These are phyloP conservation scores for Solanum piurae DNA, from an alignment of 257 asterid species.

Conservation along the genomic window DNA sequence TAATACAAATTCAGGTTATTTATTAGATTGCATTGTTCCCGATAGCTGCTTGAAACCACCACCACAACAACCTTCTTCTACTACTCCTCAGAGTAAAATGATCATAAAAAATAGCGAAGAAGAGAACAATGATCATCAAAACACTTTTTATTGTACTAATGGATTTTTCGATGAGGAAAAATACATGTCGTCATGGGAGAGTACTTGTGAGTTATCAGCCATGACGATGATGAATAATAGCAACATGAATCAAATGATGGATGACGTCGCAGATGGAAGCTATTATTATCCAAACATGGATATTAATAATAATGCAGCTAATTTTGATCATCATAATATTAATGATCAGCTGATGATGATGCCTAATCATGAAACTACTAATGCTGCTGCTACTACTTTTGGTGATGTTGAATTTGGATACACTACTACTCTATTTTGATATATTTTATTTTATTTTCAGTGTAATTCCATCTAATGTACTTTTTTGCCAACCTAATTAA, in stretches of 20 bases:
- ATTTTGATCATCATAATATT: not conserved
- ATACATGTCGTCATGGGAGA: constrained; percentile 25
- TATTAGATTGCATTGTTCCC: constrained; percentile 84
- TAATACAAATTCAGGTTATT: constrained; percentile 50
- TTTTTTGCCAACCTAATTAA: not conserved
- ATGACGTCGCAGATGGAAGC: not conserved
- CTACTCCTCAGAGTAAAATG: not conserved
- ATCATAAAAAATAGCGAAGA: not conserved
- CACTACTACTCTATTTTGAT: constrained; percentile 34
- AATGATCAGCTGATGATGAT: constrained; percentile 11
- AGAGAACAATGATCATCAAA: not conserved
- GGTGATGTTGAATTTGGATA: constrained; percentile 46
- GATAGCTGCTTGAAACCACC: constrained; percentile 59
- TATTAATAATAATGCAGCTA: not conserved
- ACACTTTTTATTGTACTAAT: not conserved
- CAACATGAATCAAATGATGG: not conserved
- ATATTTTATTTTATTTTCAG: not conserved
- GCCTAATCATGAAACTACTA: not conserved
- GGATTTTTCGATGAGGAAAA: constrained; percentile 29
- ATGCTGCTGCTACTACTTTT: constrained; percentile 9
- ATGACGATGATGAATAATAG: constrained; percentile 28
- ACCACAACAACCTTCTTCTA: constrained; percentile 19
- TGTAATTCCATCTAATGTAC: not conserved
- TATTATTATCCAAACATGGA: constrained; percentile 1
- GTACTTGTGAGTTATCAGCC: constrained; percentile 58